Base-by-base conservation (phyloP, 495 filamentous ascomycete genomes). In the Hypoxylon rickii region DNA sequence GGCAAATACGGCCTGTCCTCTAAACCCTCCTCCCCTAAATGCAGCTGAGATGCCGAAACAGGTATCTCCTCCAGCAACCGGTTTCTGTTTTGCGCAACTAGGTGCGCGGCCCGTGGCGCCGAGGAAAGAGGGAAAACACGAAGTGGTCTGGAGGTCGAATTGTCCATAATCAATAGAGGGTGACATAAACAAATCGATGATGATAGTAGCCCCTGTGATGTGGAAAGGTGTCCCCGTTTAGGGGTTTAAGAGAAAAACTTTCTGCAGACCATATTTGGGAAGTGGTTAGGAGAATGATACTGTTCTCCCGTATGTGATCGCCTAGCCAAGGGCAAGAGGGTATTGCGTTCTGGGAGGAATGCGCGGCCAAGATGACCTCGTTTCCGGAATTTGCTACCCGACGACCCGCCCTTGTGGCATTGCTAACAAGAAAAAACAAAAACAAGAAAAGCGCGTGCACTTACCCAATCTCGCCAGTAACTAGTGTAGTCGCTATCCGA, bases 391-490 rank as follows among this genome's bases (percentile, higher is more conserved):
- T 34, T 11, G 36, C 29, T 47, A 38, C 31, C 38, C 10, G 21
- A 12, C 17, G 20, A 16, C 7, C 44, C 37, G 40, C 15, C 34
- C 11, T 21, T 22, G 29, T 52, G 43, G 37, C 15, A 42, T 48
- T 20, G 36, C 17, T 24, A n/a, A n/a, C n/a, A n/a, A n/a, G n/a
- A n/a, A n/a, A n/a, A n/a, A n/a, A n/a, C 21, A 50, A 52, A 45
- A 32, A 39, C 33, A 49, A 37, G 49, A 32, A 50, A 49, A 53
- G 24, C 7, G 33, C 33, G 36, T 34, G 33, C 31, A 86, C 89
- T 73, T 79, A 96, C 93, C 94, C 94, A 98, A 76, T 98, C 94
- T 73, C 94, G 80, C 94, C 94, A 98, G 76, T 98, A 98, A 74
- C 90, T 96, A 24, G 94, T 96, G 72, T 97, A 98, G 70, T 97